phyloP scores from a whole-genome alignment of 2,329 filamentous ascomycete genomes.

The Verticillium alfalfae region DNA sequence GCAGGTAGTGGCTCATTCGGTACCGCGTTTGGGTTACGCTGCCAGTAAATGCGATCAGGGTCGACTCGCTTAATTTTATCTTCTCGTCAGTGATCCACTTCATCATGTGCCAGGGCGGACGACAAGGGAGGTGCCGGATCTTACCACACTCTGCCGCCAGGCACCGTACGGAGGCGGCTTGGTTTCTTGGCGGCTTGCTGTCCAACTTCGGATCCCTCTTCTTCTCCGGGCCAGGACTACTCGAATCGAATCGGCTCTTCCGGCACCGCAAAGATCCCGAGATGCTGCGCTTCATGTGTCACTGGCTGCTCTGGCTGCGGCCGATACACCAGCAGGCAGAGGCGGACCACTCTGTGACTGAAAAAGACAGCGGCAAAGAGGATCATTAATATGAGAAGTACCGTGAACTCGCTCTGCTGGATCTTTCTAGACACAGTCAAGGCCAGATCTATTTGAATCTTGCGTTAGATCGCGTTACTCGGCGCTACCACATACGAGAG shows the following conservation, averaged over 20 bases:
- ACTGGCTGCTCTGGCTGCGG: slow-evolving; percentile 21
- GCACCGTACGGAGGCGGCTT: slow-evolving; percentile 79
- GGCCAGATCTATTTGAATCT: slow-evolving; percentile 55
- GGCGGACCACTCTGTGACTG: slow-evolving; percentile 69
- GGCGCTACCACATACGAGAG: not conserved
- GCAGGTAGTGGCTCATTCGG: slow-evolving; percentile 2
- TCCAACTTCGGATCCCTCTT: slow-evolving; percentile 44
- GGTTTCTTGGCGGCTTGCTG: slow-evolving; percentile 45
- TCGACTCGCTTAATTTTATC: slow-evolving; percentile 56
- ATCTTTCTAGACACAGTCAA: slow-evolving; percentile 62
- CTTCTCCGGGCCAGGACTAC: slow-evolving; percentile 71
- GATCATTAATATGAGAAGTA: slow-evolving; percentile 74
- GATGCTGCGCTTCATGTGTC: slow-evolving; percentile 32
- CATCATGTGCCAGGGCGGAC: not conserved
- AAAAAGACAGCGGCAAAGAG: slow-evolving; percentile 72
- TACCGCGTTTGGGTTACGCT: slow-evolving; percentile 48
- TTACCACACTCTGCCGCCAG: slow-evolving; percentile 77
- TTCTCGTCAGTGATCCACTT: not conserved
- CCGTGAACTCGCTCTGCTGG: slow-evolving; percentile 66
- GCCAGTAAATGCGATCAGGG: slow-evolving; percentile 77
- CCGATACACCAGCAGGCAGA: slow-evolving; percentile 61
- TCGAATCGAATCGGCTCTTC: slow-evolving; percentile 67
- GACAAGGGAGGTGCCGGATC: slow-evolving; percentile 16
- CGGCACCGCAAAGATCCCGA: slow-evolving; percentile 61
- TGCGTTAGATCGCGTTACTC: not conserved